phyloP scores from a whole-genome alignment of 192 early-diverging fungal species.

The Podila epicladia region DNA sequence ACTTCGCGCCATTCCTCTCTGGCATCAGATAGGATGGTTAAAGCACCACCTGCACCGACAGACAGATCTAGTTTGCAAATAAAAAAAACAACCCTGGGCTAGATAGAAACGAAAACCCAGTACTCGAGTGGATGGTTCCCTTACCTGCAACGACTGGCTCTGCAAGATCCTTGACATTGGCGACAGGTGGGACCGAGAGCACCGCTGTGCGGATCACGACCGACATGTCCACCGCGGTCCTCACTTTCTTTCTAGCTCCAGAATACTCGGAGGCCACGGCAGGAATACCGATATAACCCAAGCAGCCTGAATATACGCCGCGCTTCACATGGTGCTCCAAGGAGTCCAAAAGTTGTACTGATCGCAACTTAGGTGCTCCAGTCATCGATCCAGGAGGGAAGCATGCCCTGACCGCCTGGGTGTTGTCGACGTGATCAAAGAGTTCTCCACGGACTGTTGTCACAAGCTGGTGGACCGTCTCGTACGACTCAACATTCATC shows the following conservation, averaged over 20 bases:
- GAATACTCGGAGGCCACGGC: conserved; percentile 53
- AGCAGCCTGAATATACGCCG: conserved; percentile 89
- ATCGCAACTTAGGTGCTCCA: conserved; percentile 93
- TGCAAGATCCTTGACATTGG: conserved; percentile 5
- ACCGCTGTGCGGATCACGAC: conserved; percentile 95
- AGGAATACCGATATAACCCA: conserved; percentile 79
- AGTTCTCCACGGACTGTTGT: conserved; percentile 82
- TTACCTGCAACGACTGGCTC: conserved; percentile 28
- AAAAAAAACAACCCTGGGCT: neutral
- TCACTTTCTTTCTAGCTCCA: neutral
- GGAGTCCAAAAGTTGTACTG: conserved; percentile 78
- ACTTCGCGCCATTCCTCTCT: conserved; percentile 91
- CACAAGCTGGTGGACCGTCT: conserved; percentile 93
- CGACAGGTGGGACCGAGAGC: conserved; percentile 26
- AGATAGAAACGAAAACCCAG: neutral
- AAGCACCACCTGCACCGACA: conserved; percentile 94
- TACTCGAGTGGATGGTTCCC: neutral
- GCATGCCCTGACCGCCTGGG: conserved; percentile 76
- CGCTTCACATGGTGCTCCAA: conserved; percentile 77
- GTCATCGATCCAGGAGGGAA: conserved; percentile 99
- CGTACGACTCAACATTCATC: conserved; percentile 91
- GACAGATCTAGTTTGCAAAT: conserved; percentile 60
- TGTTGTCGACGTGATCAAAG: conserved; percentile 63
- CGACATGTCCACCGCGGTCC: conserved; percentile 40
- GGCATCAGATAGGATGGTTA: conserved; percentile 87